Evolutionary conservation across 2,329 filamentous ascomycete species (phyloP), one percentile per base, ranked within the genome.

Genomic region (Fusarium sp.): DNA sequence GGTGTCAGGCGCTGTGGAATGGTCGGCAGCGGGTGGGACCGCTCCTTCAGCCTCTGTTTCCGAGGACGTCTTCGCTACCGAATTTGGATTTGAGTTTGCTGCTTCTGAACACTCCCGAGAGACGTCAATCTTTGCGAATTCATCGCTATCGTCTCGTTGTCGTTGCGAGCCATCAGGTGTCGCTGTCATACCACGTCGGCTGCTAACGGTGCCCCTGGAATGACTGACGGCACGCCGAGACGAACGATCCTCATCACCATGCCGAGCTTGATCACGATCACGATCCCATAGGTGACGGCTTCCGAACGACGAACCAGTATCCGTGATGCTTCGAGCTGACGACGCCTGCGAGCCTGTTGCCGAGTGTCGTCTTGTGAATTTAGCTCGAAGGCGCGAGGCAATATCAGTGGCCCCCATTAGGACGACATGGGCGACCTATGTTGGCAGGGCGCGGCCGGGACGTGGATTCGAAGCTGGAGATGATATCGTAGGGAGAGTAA

Each of bases 341-440:
- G 78, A 76, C 29, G 71, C 66, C 54, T 77, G 63, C 35, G 77
- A 75, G 41, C 73, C 72, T 27, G 73, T 66, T 31, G 73, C 71
- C 50, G 79, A 81, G 53, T 78, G 75, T 62, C 79, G 75, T 57
- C 72, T 72, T 50, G 77, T 72, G 57, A 82, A 77, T 61, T 76
- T 80, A 66, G 79, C 78, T 70, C 78, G 77, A 67, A 83, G 75
- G 61, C 79, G 79, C 61, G 79, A 76, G 66, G 73, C 77, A 53
- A 82, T 70, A 61, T 81, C 78, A 33, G 70, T 65, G 49, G 67
- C 65, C 56, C 78, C 79, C 79, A 82, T 81, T 50, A 60, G 51
- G 45, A 61, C 48, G 49, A 62, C 63, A 67, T 67, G 56, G 43
- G 42, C 45, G 53, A 51, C 49, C 53, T 51, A 23, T 38, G 49